Evolutionary conservation across 306 rosid genomes (phyloP).

Genomic region (Abrus precatorius): DNA sequence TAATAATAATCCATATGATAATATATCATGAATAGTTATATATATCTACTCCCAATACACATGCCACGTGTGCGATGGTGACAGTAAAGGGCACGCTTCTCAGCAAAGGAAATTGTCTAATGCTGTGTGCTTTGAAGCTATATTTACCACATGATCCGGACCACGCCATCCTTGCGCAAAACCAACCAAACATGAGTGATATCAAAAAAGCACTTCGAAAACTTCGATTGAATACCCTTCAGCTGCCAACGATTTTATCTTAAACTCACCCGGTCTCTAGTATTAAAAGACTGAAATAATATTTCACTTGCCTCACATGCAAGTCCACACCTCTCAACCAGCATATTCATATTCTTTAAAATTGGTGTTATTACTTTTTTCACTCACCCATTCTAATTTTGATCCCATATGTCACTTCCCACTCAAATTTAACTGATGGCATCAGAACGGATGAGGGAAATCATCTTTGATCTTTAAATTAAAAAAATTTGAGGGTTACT

Average conservation of each 20-base stretch:
- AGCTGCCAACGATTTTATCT: conserved; percentile 45
- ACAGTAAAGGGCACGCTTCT: conserved; percentile 54
- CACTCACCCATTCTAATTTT: conserved; percentile 16
- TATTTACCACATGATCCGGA: conserved; percentile 30
- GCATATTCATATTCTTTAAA: conserved; percentile 23
- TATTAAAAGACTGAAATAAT: neutral
- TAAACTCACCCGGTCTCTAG: conserved; percentile 5
- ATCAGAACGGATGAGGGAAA: conserved; percentile 37
- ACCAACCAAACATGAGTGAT: conserved; percentile 49
- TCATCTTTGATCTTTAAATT: conserved; percentile 43
- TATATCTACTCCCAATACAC: conserved; percentile 30
- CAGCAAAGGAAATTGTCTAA: conserved; percentile 50
- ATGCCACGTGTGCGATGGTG: conserved; percentile 57
- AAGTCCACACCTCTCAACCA: conserved; percentile 32
- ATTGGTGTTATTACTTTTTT: conserved; percentile 9
- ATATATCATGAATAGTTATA: conserved; percentile 28
- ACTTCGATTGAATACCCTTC: conserved; percentile 41
- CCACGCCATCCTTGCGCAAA: conserved; percentile 40
- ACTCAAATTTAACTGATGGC: conserved; percentile 11
- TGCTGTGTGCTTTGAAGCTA: conserved; percentile 30
- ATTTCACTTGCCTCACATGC: conserved; percentile 18
- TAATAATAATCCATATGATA: conserved; percentile 17
- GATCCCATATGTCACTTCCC: conserved; percentile 35
- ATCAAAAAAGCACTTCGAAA: conserved; percentile 21
- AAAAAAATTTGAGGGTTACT: conserved; percentile 45